A percentile compares a stretch with the other conserved stretches of the same genome.
These are phyloP conservation scores for Pelagophyceae sp. DNA, from an alignment of 352 stramenopile species.

Conservation along the genomic window DNA sequence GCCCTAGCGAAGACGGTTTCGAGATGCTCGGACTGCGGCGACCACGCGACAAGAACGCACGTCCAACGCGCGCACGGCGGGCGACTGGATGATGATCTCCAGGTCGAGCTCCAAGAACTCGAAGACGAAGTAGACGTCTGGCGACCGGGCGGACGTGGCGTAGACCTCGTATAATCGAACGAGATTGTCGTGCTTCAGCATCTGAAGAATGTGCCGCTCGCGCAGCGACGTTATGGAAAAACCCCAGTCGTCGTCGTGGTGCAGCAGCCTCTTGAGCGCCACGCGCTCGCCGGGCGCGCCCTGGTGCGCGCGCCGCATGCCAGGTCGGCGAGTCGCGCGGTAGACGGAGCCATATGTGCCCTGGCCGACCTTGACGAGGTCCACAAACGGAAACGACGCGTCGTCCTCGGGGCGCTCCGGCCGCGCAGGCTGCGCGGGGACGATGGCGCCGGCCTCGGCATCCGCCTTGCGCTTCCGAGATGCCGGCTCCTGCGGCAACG, in stretches of 20 bases:
- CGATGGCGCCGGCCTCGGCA: too few species aligned
- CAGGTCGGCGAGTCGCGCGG: neutral
- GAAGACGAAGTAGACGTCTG: constrained; percentile 53
- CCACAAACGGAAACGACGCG: neutral
- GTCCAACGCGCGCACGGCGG: neutral
- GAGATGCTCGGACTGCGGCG: too few species aligned
- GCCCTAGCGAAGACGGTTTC: too few species aligned
- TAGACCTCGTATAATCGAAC: constrained; percentile 7
- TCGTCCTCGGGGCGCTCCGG: neutral
- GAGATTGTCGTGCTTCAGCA: constrained; percentile 1
- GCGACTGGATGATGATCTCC: constrained; percentile 39
- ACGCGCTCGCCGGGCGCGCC: neutral
- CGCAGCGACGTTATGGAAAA: constrained; percentile 9
- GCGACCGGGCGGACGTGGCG: neutral
- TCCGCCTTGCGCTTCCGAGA: too few species aligned
- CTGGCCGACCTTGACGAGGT: constrained; percentile 1
- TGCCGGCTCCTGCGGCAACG: too few species aligned
- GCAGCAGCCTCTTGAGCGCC: neutral
- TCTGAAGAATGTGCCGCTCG: neutral
- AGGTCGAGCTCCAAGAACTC: constrained; percentile 61
- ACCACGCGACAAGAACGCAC: too few species aligned
- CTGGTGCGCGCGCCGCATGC: neutral
- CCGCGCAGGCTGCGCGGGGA: too few species aligned
- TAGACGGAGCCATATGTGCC: constrained; percentile 14
- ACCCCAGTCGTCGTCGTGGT: constrained; percentile 17